phyloP scores from a whole-genome alignment of 129 eudicot species.

The Artemisia annua region DNA sequence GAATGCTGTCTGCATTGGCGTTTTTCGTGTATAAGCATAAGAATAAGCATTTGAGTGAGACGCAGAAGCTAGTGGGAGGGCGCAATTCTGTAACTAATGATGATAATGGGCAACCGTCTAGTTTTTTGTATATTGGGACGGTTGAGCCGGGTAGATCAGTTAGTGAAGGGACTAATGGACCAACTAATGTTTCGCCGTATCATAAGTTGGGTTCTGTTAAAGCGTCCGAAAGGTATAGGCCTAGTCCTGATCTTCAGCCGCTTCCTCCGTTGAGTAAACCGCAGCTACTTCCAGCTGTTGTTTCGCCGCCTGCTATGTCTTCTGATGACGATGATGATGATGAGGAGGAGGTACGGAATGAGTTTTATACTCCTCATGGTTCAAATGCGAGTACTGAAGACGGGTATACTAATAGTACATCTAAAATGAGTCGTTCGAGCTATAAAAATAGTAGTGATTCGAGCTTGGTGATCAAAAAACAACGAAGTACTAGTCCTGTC shows the following conservation, averaged over 20 bases:
- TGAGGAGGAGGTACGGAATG: slow-evolving; percentile 60
- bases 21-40: slow-evolving; percentile 66
- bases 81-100: slow-evolving; percentile 46
- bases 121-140: slow-evolving; percentile 83
- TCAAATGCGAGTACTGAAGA: slow-evolving; percentile 79
- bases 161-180: slow-evolving; percentile 40
- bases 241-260: slow-evolving; percentile 96
- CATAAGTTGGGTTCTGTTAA: slow-evolving; percentile 57
- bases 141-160: slow-evolving; percentile 77
- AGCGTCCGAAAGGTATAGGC: slow-evolving; percentile 68
- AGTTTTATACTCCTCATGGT: slow-evolving; percentile 88
- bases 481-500: slow-evolving; percentile 37
- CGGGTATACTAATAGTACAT: slow-evolving; percentile 37
- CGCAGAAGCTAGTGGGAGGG: slow-evolving; percentile 70
- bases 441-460: slow-evolving; percentile 19
- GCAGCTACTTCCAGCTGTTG: slow-evolving; percentile 52
- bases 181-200: slow-evolving; percentile 63
- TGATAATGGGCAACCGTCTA: slow-evolving; percentile 65
- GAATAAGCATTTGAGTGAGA: slow-evolving; percentile 42
- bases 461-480: slow-evolving; percentile 32
- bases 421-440: slow-evolving; percentile 29
- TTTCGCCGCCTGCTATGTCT: slow-evolving; percentile 82
- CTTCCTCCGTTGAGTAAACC: slow-evolving; percentile 78
- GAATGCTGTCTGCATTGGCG: slow-evolving; percentile 82
- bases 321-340: slow-evolving; percentile 45